These are phyloP conservation scores for Trypethelium eluteriae DNA, from an alignment of 495 filamentous ascomycete genomes.

Conservation along the genomic window DNA sequence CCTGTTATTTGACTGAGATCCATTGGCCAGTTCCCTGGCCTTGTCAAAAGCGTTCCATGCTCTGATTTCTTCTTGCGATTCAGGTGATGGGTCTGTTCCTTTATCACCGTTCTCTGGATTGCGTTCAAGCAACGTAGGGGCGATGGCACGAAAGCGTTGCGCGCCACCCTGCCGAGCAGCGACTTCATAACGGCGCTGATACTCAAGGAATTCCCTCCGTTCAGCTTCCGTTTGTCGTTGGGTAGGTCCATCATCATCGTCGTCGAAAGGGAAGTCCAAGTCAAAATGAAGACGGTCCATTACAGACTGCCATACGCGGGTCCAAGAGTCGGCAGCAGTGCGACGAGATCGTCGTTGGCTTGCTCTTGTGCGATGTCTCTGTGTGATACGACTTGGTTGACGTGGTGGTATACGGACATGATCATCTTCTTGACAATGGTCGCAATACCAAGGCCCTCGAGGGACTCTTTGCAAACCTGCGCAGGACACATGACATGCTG, in stretches of 20 bases:
- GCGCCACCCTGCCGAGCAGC: constrained; percentile 62
- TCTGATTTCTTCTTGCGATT: constrained; percentile 68
- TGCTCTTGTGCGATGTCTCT: constrained; percentile 7
- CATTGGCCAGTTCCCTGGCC: constrained; percentile 53
- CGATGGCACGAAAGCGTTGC: constrained; percentile 60
- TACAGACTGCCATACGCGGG: constrained; percentile 61
- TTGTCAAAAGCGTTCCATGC: constrained; percentile 89
- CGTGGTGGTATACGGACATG: constrained; percentile 44
- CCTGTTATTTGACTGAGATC: constrained; percentile 38
- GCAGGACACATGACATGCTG: constrained; percentile 77
- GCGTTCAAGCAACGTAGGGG: constrained; percentile 38
- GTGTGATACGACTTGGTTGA: constrained; percentile 25
- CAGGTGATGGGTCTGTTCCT: constrained; percentile 47
- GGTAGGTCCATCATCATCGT: constrained; percentile 60
- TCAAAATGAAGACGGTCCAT: constrained; percentile 65
- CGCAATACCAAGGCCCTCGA: constrained; percentile 39
- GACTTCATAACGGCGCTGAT: constrained; percentile 72
- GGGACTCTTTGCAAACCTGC: constrained; percentile 75
- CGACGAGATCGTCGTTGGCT: constrained; percentile 29
- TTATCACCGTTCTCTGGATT: constrained; percentile 17
- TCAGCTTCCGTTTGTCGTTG: constrained; percentile 48
- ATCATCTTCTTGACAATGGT: constrained; percentile 35
- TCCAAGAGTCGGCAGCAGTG: constrained; percentile 41
- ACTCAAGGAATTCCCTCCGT: constrained; percentile 57
- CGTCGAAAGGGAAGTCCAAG: constrained; percentile 82